Conservation (phyloP, 164 flowering plant species). For the Kingdonia uniflora region DNA sequence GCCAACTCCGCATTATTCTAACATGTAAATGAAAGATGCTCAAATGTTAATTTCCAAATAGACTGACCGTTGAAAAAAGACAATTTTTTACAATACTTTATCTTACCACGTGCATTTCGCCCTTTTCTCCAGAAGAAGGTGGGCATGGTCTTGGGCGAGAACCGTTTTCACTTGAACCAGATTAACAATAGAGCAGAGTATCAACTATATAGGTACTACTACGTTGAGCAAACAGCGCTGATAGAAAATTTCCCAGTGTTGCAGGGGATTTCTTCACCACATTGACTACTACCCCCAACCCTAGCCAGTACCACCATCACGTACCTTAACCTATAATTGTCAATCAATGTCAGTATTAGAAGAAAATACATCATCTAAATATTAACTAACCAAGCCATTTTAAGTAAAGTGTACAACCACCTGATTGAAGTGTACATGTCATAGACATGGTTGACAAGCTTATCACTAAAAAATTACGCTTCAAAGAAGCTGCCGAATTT, state of each 20-base stretch:
- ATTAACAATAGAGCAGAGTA: slow-evolving; percentile 82
- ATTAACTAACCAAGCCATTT: no score
- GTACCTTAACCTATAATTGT: slow-evolving; percentile 60
- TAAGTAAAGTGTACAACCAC: no score
- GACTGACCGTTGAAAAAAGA: slow-evolving; percentile 22
- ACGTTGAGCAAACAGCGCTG: no score
- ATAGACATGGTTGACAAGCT: no score
- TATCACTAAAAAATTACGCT: no score
- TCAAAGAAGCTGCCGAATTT: no score
- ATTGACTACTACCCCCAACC: slow-evolving; percentile 99
- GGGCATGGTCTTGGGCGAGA: slow-evolving; percentile 88
- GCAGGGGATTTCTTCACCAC: slow-evolving; percentile 66
- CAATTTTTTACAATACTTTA: slow-evolving; percentile 17
- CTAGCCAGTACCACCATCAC: slow-evolving; percentile 97
- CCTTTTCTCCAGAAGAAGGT: slow-evolving; percentile 86
- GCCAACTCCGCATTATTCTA: background rate
- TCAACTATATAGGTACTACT: slow-evolving; percentile 86
- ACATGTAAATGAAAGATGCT: no score
- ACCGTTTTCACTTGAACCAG: slow-evolving; percentile 68
- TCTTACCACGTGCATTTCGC: slow-evolving; percentile 99
- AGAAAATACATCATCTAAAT: no score
- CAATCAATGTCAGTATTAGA: no score
- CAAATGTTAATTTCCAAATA: background rate
- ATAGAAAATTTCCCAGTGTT: slow-evolving; percentile 35
- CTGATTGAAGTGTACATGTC: no score